Evolutionary conservation across 495 filamentous ascomycete genomes (phyloP), one percentile per base, ranked within the genome.

Genomic region (Penicilliopsis zonata): DNA sequence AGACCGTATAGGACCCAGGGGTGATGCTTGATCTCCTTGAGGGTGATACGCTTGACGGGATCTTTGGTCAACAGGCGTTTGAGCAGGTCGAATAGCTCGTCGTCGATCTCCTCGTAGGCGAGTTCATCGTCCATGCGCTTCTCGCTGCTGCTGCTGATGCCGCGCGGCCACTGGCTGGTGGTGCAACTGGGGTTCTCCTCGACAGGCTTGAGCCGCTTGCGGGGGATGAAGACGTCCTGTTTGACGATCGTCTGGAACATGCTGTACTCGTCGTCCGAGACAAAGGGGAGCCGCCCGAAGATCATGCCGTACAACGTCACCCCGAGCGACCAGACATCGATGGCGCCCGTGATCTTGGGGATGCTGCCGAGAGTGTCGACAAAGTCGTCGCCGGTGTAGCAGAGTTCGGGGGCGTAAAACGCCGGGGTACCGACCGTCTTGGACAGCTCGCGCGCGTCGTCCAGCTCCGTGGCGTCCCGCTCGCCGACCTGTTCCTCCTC

Each of bases 401-500:
- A 96, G n/a, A 99, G 70, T 50, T 99, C 90, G 3, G 90, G 90
- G 3, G 90, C 90, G 49, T 95, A 99, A 61, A 99, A 96, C 4
- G 88, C 88, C 13, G 88, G 87, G 9, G 90, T 99, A 13, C 90
- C 90, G 14, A 95, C 90, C 20, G 92, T 99, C 61, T 96, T 99
- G 22, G 92, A 86, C 14, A 99, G 63, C 43, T 96, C 90, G 33
- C 88, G 72, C 20, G 92, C 87, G 53, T 93, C 84, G 43, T 94
- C 84, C 28, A 88, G 67, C 43, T 90, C 82, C 3, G 69, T 70
- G 9, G 82, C 80, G 42, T 94, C 84, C 9, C 80, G 81, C 52
- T 94, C 86, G 10, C 75, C 80, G 12, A 86, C 63, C 25, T 80
- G 75, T 40, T 88, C 84, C 44, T 81, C 76, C 8, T 76, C 65